Conservation (phyloP, 352 stramenopile species). For the Phytophthora quininea region DNA sequence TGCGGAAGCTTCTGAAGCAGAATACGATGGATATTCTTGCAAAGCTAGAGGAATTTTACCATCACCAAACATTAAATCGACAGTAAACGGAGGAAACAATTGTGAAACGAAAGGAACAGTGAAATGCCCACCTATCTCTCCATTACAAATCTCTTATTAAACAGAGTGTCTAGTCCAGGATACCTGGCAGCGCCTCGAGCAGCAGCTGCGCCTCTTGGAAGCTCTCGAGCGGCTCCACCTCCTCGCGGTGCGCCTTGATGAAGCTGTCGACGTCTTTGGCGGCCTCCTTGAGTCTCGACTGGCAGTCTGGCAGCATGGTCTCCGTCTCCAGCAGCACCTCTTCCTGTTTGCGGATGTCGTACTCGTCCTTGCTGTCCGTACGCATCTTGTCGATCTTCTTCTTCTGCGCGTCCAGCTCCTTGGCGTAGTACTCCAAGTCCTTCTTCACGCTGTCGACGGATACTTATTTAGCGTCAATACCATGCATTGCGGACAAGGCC, state of each 20-base stretch:
- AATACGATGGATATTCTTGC: constrained; percentile 81
- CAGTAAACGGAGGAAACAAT: constrained; percentile 16
- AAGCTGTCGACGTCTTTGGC: constrained; percentile 60
- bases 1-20: constrained; percentile 86
- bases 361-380: constrained; percentile 55
- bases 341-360: constrained; percentile 84
- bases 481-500: neutral
- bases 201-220: constrained; percentile 60
- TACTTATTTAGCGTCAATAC: neutral
- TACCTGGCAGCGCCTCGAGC: constrained; percentile 35
- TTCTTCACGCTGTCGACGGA: constrained; percentile 66
- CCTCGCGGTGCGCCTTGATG: constrained; percentile 39
- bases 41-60: constrained; percentile 78
- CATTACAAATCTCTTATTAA: too few relatives aligned
- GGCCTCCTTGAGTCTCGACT: constrained; percentile 67
- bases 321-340: constrained; percentile 83
- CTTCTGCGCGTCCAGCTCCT: constrained; percentile 67
- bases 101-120: constrained; percentile 21
- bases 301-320: constrained; percentile 82
- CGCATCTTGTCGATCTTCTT: constrained; percentile 75
- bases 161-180: too few relatives aligned
- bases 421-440: constrained; percentile 82
- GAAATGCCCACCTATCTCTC: constrained; percentile 2
- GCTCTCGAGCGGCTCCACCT: constrained; percentile 37
- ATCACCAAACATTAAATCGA: constrained; percentile 45